Conservation (phyloP, 441 rosid species). For the Gossypium armourianum region DNA sequence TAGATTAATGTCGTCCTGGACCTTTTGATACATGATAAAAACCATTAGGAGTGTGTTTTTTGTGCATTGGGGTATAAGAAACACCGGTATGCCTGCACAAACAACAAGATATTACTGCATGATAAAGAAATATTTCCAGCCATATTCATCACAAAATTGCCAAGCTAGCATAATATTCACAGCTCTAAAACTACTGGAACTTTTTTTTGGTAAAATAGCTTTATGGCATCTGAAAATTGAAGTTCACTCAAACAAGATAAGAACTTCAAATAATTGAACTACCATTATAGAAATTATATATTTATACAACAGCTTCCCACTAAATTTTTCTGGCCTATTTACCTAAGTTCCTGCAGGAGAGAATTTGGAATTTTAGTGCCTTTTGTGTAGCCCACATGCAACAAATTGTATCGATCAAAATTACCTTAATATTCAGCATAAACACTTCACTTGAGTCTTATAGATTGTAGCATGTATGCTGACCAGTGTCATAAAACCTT, state of each 20-base stretch:
- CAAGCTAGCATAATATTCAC: not conserved
- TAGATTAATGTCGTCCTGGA: not conserved
- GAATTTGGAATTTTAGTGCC: not conserved
- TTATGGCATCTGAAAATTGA: not conserved
- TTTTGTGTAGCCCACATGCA: not conserved
- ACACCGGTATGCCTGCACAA: not conserved
- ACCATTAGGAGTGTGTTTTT: not conserved
- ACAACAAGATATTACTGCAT: not conserved
- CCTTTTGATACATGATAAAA: not conserved
- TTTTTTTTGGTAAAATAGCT: not conserved
- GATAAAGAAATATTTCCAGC: conserved; percentile 3
- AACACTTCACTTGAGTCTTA: not conserved
- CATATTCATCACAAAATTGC: not conserved
- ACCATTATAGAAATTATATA: not conserved
- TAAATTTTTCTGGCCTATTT: not conserved
- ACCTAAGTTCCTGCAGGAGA: conserved; percentile 5
- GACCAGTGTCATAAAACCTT: conserved; percentile 16
- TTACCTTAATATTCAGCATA: conserved; percentile 7
- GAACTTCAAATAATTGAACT: conserved; percentile 2
- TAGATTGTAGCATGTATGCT: conserved; percentile 8
- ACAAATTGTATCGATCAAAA: not conserved
- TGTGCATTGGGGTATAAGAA: not conserved
- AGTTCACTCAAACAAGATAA: conserved; percentile 6
- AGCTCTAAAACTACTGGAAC: not conserved
- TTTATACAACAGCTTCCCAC: not conserved